phyloP scores from a whole-genome alignment of 495 filamentous ascomycete genomes.

The Aspergillus conjunctus region DNA sequence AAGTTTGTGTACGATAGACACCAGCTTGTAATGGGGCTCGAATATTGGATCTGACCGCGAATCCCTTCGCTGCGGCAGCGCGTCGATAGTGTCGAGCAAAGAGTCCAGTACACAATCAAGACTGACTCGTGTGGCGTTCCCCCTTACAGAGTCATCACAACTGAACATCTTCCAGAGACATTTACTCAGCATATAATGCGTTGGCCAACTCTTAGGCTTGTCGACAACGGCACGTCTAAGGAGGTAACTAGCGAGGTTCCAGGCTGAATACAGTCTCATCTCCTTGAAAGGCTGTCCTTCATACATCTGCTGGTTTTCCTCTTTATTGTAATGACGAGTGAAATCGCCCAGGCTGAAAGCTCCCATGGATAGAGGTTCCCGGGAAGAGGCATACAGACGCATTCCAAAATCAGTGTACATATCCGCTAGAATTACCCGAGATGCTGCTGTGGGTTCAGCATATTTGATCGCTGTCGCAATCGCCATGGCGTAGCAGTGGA shows the following conservation, averaged over 20 bases:
- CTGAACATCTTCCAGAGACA: constrained; percentile 94
- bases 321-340: constrained; percentile 73
- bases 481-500: constrained; percentile 93
- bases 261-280: constrained; percentile 73
- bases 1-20: constrained; percentile 84
- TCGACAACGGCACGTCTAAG: constrained; percentile 73
- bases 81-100: constrained; percentile 73
- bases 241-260: constrained; percentile 83
- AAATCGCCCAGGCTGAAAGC: constrained; percentile 75
- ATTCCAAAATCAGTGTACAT: constrained; percentile 89
- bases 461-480: constrained; percentile 69
- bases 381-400: constrained; percentile 86
- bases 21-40: constrained; percentile 94
- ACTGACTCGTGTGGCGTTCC: constrained; percentile 46
- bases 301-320: constrained; percentile 69
- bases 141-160: constrained; percentile 52
- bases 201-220: constrained; percentile 82
- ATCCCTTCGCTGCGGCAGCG: constrained; percentile 78
- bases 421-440: constrained; percentile 68
- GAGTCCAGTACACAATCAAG: constrained; percentile 65
- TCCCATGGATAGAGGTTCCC: constrained; percentile 89
- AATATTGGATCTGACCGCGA: constrained; percentile 80
- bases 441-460: constrained; percentile 63
- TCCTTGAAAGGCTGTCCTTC: constrained; percentile 70
- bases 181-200: constrained; percentile 89